Percentiles rank a stretch among this genome's conserved stretches.
Evolutionary conservation across 768 basidiomycete genomes (phyloP).

Genomic region (Trametes villosa): DNA sequence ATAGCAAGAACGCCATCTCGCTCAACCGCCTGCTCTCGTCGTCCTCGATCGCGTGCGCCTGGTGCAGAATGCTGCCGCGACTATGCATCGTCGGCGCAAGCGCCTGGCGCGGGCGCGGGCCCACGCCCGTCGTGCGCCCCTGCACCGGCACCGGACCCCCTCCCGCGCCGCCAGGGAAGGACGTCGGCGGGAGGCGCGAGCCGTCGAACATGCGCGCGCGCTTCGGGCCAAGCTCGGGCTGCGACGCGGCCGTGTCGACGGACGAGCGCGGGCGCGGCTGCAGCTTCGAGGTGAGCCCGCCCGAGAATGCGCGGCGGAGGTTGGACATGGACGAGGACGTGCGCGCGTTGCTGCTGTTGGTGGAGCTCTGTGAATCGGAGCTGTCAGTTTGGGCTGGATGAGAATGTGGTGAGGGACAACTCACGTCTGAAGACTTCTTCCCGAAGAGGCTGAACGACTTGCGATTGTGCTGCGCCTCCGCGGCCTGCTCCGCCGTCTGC

Average conservation of each 20-base stretch:
- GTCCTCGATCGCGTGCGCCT: slow-evolving; percentile 61
- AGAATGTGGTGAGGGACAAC: not conserved
- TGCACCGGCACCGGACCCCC: slow-evolving; percentile 33
- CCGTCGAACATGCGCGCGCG: slow-evolving; percentile 5
- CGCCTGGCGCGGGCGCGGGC: slow-evolving; percentile 41
- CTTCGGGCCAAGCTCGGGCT: slow-evolving; percentile 13
- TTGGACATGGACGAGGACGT: slow-evolving; percentile 45
- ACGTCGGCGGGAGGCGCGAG: slow-evolving; percentile 14
- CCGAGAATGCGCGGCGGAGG: slow-evolving; percentile 50
- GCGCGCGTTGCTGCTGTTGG: slow-evolving; percentile 20
- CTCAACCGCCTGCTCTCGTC: slow-evolving; percentile 71
- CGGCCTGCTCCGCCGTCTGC: slow-evolving; percentile 18
- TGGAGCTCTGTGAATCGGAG: slow-evolving; percentile 12
- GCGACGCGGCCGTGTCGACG: slow-evolving; percentile 38
- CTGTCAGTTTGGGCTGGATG: slow-evolving; percentile 16
- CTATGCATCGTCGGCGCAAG: slow-evolving; percentile 64
- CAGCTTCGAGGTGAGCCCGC: slow-evolving; percentile 32
- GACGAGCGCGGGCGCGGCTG: slow-evolving; percentile 26
- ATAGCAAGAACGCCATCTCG: slow-evolving; percentile 64
- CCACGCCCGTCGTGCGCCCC: slow-evolving; percentile 21
- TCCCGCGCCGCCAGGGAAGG: not conserved
- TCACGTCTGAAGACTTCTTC: slow-evolving; percentile 23
- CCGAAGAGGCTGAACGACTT: slow-evolving; percentile 37
- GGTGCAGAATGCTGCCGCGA: slow-evolving; percentile 56
- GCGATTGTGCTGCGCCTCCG: slow-evolving; percentile 28